Percentiles rank a stretch among this genome's conserved stretches.
These are phyloP conservation scores for Trichoderma atroviride DNA, from an alignment of 2,329 filamentous ascomycete species.

Conservation along the genomic window DNA sequence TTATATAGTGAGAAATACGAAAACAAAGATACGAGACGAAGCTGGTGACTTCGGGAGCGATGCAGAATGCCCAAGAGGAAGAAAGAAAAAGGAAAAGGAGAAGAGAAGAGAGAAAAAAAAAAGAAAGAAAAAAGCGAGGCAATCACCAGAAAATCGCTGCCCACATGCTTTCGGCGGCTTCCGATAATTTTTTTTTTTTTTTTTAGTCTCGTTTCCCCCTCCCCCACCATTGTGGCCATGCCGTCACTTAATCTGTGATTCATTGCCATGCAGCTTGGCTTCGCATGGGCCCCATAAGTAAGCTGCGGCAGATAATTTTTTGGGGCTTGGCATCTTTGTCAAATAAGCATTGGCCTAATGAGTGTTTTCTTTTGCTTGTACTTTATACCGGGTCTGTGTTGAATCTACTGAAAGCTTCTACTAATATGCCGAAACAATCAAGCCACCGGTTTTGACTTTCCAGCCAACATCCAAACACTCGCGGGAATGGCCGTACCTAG, in stretches of 20 bases:
- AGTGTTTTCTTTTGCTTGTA: background rate
- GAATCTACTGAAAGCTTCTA: too few species aligned
- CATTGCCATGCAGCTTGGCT: background rate
- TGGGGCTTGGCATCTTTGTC: background rate
- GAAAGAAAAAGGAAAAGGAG: slow-evolving; percentile 21
- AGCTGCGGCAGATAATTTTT: background rate
- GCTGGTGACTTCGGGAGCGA: slow-evolving; percentile 21
- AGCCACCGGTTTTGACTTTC: background rate
- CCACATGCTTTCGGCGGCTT: slow-evolving; percentile 18
- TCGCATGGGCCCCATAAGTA: background rate
- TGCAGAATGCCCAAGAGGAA: slow-evolving; percentile 31
- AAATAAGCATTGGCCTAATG: background rate
- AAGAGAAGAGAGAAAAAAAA: slow-evolving; percentile 9
- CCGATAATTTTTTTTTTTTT: slow-evolving; percentile 31
- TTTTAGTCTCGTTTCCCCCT: slow-evolving; percentile 10
- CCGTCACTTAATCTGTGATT: slow-evolving; percentile 4
- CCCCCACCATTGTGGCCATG: background rate
- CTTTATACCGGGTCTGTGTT: background rate
- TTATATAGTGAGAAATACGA: slow-evolving; percentile 15
- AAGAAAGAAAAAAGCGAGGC: slow-evolving; percentile 7
- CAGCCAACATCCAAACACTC: background rate
- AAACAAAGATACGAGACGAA: background rate
- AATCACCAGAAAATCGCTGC: slow-evolving; percentile 15
- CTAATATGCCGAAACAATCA: background rate
- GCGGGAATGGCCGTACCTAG: background rate